Conservation (phyloP, 148 eudicot species). For the Camellia japonica region DNA sequence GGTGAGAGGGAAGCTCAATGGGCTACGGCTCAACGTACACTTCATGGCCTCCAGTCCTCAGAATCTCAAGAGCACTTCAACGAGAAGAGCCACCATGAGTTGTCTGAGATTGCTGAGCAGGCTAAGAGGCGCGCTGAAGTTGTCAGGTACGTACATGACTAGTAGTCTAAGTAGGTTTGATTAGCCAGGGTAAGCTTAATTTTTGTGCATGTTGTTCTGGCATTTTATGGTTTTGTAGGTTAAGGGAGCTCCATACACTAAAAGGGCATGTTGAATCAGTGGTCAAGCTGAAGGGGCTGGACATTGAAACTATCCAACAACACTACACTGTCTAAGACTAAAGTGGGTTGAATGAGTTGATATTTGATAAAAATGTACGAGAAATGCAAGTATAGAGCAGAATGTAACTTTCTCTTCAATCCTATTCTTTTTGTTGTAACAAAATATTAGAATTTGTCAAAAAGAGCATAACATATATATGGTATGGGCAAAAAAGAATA, state of each 20-base stretch:
- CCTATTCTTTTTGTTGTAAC: background rate
- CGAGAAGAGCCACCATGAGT: slow-evolving; percentile 31
- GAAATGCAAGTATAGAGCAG: background rate
- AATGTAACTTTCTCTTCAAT: background rate
- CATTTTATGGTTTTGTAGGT: slow-evolving; percentile 27
- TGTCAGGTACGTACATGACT: slow-evolving; percentile 39
- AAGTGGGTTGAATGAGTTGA: background rate
- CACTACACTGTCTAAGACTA: slow-evolving; percentile 40
- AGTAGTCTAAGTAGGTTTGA: background rate
- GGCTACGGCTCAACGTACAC: slow-evolving; percentile 53
- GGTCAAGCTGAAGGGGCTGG: slow-evolving; percentile 64
- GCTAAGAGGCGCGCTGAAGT: slow-evolving; percentile 55
- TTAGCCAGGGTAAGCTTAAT: background rate
- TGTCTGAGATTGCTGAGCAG: slow-evolving; percentile 50
- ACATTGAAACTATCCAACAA: slow-evolving; percentile 57
- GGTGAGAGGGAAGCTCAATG: slow-evolving; percentile 67
- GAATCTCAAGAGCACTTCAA: slow-evolving; percentile 15
- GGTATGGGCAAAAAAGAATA: background rate
- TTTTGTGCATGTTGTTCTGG: background rate
- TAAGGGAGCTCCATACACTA: slow-evolving; percentile 64
- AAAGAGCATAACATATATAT: background rate
- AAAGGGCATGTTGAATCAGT: slow-evolving; percentile 69
- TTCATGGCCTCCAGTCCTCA: slow-evolving; percentile 48
- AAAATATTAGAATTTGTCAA: background rate
- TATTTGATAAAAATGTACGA: background rate